Percentiles rank a stretch among this genome's conserved stretches.
These are phyloP conservation scores for Hypericum androsaemum DNA, from an alignment of 345 rosid genomes.

Conservation along the genomic window DNA sequence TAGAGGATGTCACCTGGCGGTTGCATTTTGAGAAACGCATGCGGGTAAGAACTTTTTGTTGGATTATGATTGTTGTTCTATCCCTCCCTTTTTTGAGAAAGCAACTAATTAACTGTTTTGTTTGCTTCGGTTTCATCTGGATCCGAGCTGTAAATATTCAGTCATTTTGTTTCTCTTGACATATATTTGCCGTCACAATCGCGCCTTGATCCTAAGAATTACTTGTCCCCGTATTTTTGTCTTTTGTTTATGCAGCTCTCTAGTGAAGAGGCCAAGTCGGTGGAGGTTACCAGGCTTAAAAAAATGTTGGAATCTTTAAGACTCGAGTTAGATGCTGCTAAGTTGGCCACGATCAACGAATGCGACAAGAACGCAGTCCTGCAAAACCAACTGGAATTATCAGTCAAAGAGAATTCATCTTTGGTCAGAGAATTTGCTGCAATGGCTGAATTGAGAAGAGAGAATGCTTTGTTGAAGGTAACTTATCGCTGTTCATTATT, in stretches of 20 bases:
- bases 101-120: too few species aligned
- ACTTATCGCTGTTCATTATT: constrained; percentile 3
- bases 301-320: constrained; percentile 57
- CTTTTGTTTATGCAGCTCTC: constrained; percentile 49
- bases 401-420: constrained; percentile 63
- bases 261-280: constrained; percentile 61
- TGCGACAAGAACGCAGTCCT: constrained; percentile 81
- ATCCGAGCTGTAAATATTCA: too few species aligned
- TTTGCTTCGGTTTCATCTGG: too few species aligned
- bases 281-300: constrained; percentile 68
- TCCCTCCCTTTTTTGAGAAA: too few species aligned
- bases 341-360: constrained; percentile 73
- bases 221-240: background rate
- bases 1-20: constrained; percentile 92
- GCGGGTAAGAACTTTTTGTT: constrained; percentile 40
- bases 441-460: constrained; percentile 59
- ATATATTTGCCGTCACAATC: too few species aligned
- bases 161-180: too few species aligned
- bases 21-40: constrained; percentile 78
- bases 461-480: constrained; percentile 66
- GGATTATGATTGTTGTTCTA: too few species aligned
- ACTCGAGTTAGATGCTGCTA: constrained; percentile 92
- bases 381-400: constrained; percentile 67
- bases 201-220: background rate
- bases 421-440: constrained; percentile 56